A percentile compares a stretch with the other conserved stretches of the same genome.
phyloP scores from a whole-genome alignment of 805 yeast species.

The Spathaspora arborariae region DNA sequence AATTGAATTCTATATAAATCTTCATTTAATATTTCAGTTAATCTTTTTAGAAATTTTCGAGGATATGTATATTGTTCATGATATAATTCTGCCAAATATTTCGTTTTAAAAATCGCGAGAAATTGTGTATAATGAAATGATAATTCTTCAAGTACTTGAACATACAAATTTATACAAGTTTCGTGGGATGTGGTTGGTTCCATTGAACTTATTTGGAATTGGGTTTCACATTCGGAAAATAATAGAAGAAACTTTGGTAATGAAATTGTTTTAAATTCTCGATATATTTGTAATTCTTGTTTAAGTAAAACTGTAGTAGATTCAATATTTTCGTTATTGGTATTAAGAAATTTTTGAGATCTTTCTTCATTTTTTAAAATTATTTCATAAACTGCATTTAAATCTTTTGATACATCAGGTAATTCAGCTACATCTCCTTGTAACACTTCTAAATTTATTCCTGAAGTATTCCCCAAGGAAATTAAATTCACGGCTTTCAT shows the following conservation, averaged over 20 bases:
- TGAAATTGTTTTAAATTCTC: constrained; percentile 20
- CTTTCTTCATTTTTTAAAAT: constrained; percentile 32
- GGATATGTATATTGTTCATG: constrained; percentile 39
- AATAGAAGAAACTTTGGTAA: constrained; percentile 23
- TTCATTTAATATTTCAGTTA: constrained; percentile 33
- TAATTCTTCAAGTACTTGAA: constrained; percentile 26
- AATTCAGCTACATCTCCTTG: constrained; percentile 53
- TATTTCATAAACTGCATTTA: constrained; percentile 36
- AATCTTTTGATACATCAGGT: constrained; percentile 49
- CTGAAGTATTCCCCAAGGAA: constrained; percentile 14
- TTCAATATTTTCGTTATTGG: constrained; percentile 13
- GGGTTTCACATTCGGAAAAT: constrained; percentile 13
- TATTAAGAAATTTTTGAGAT: constrained; percentile 19
- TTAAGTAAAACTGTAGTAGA: constrained; percentile 12
- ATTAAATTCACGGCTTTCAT: constrained; percentile 39
- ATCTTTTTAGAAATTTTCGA: constrained; percentile 24
- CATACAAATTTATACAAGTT: constrained; percentile 17
- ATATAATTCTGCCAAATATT: constrained; percentile 36
- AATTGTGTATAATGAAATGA: constrained; percentile 35
- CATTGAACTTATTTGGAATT: constrained; percentile 11
- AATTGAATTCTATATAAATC: constrained; percentile 27
- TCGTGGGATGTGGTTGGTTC: constrained; percentile 18
- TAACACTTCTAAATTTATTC: constrained; percentile 42
- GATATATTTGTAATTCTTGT: constrained; percentile 15
- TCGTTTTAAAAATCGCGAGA: constrained; percentile 26